Evolutionary conservation across 306 rosid species (phyloP).

Genomic region (Senna tora): DNA sequence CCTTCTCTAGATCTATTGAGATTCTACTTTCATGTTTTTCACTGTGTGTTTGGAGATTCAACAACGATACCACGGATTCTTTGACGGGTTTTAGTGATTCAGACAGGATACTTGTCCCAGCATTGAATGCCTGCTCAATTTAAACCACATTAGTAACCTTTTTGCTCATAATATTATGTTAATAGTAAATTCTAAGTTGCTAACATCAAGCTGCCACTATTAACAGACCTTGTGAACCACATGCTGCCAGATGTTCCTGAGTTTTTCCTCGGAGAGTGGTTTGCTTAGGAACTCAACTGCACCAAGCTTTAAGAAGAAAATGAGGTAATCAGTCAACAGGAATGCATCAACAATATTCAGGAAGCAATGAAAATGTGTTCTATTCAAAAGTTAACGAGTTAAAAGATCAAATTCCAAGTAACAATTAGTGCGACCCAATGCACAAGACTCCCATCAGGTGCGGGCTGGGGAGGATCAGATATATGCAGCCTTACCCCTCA

Average conservation of each 20-base stretch:
- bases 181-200: not conserved
- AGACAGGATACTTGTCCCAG: conserved; percentile 50
- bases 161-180: conserved; percentile 23
- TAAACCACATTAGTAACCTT: conserved; percentile 46
- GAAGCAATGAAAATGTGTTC: not conserved
- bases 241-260: conserved; percentile 97
- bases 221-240: conserved; percentile 92
- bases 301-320: conserved; percentile 70
- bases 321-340: conserved; percentile 27
- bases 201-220: conserved; percentile 11
- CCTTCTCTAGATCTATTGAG: conserved; percentile 40
- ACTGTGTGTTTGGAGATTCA: conserved; percentile 59
- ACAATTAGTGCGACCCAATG: too few relatives aligned
- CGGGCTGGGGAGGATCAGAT: too few relatives aligned
- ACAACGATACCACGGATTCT: conserved; percentile 57
- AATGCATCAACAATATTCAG: conserved; percentile 26
- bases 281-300: conserved; percentile 88
- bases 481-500: too few relatives aligned
- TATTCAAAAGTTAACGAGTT: not conserved
- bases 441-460: too few relatives aligned
- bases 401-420: not conserved
- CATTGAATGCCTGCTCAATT: conserved; percentile 80
- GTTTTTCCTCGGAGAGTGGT: conserved; percentile 88
- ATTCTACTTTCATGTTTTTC: conserved; percentile 29
- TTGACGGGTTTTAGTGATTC: conserved; percentile 67